phyloP scores from a whole-genome alignment of 139 green algal species.

The Chlorella ohadii region DNA sequence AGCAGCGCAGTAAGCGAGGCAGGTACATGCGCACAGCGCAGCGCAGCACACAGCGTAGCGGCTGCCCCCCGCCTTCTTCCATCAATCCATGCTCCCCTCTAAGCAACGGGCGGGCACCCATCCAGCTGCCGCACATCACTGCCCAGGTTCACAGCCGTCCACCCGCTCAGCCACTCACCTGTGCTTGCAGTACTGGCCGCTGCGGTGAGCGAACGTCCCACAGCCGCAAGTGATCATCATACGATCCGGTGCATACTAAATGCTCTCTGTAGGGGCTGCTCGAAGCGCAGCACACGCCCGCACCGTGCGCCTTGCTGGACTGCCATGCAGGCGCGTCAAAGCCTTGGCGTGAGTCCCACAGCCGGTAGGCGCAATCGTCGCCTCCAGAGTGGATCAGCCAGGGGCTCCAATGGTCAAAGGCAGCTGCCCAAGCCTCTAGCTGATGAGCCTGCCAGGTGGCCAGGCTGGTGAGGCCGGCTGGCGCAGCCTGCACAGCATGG shows the following conservation, averaged over 20 bases:
- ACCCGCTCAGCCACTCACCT: constrained; percentile 1
- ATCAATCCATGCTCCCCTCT: not conserved
- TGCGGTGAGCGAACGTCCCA: constrained; percentile 74
- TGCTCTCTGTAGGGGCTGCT: constrained; percentile 55
- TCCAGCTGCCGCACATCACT: no score
- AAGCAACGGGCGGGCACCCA: no score
- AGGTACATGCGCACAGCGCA: not conserved
- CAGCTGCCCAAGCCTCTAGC: constrained; percentile 71
- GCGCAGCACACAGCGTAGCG: not conserved
- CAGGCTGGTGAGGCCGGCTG: constrained; percentile 22
- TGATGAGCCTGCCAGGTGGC: constrained; percentile 62
- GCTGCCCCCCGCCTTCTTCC: no score
- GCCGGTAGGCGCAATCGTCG: constrained; percentile 74
- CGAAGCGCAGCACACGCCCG: constrained; percentile 87
- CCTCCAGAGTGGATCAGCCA: constrained; percentile 69
- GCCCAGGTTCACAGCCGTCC: not conserved
- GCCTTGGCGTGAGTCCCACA: constrained; percentile 57
- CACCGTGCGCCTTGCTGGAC: constrained; percentile 61
- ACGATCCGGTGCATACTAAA: constrained; percentile 82
- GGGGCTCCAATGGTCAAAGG: constrained; percentile 46
- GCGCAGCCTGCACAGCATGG: not conserved
- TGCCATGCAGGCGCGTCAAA: constrained; percentile 20
- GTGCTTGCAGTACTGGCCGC: constrained; percentile 45
- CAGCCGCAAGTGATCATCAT: constrained; percentile 86
- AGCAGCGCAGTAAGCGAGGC: not conserved